Evolutionary conservation across 2,329 filamentous ascomycete genomes (phyloP).

Genomic region (Phialophora tarda): DNA sequence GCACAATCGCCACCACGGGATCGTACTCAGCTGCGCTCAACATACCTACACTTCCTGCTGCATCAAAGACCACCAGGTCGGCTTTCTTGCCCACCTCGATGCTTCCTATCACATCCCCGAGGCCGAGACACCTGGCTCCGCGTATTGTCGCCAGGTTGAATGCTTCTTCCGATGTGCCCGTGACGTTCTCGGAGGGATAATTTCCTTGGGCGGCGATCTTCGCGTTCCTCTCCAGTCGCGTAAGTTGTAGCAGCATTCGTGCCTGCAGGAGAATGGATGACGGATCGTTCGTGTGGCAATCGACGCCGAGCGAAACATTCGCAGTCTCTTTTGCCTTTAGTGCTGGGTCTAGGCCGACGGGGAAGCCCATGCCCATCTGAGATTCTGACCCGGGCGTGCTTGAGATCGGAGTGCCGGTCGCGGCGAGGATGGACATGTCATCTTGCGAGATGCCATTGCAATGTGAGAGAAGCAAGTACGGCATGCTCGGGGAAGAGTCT

Average conservation of each 20-base stretch:
- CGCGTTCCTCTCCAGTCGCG: conserved; percentile 43
- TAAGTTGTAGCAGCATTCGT: conserved; percentile 41
- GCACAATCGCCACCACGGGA: conserved; percentile 51
- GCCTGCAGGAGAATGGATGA: conserved; percentile 42
- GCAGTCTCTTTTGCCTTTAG: conserved; percentile 16
- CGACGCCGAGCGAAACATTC: conserved; percentile 42
- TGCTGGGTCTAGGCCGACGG: conserved; percentile 44
- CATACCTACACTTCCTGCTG: conserved; percentile 47
- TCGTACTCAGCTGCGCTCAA: conserved; percentile 50
- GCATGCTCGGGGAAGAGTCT: conserved; percentile 34
- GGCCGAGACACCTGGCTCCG: conserved; percentile 52
- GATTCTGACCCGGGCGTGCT: conserved; percentile 59
- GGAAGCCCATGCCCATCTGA: conserved; percentile 53
- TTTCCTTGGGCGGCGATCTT: conserved; percentile 40
- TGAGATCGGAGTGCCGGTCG: conserved; percentile 44
- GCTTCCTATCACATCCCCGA: conserved; percentile 52
- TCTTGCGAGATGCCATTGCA: conserved; percentile 41
- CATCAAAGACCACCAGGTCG: conserved; percentile 58
- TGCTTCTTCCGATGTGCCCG: conserved; percentile 49
- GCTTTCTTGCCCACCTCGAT: conserved; percentile 55
- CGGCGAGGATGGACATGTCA: conserved; percentile 37
- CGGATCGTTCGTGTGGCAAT: conserved; percentile 44
- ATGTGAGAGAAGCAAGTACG: conserved; percentile 53
- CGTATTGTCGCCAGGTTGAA: conserved; percentile 59
- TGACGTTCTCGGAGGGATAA: conserved; percentile 39